Evolutionary conservation across 352 stramenopile genomes (phyloP).

Genomic region (Pythium aphanidermatum): DNA sequence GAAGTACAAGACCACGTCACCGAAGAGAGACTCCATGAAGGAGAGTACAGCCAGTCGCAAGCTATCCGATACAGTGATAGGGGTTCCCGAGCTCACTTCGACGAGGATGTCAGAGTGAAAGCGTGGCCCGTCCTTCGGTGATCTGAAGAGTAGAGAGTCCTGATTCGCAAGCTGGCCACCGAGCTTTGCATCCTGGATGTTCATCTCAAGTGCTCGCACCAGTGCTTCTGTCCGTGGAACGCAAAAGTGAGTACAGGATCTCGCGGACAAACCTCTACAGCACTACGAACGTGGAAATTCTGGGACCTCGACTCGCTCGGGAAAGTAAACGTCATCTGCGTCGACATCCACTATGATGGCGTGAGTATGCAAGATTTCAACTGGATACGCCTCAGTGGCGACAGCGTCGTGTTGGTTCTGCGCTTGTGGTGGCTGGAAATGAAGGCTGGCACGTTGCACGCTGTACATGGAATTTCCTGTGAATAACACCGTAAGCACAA

Average conservation of each 20-base stretch:
- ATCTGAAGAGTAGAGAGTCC: conserved; percentile 46
- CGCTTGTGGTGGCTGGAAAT: conserved; percentile 24
- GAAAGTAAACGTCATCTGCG: conserved; percentile 61
- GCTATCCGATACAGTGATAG: conserved; percentile 7
- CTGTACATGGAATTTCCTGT: conserved; percentile 70
- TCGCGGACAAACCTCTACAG: too few species aligned
- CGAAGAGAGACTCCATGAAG: conserved; percentile 63
- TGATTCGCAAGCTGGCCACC: conserved; percentile 30
- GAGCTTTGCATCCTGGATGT: conserved; percentile 31
- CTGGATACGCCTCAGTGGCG: conserved; percentile 23
- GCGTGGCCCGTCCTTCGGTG: conserved; percentile 9
- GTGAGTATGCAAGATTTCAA: conserved; percentile 37
- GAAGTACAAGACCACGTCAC: conserved; percentile 54
- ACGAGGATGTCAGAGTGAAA: conserved; percentile 28
- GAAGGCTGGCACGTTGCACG: conserved; percentile 41
- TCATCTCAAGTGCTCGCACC: conserved; percentile 44
- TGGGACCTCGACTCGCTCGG: conserved; percentile 52
- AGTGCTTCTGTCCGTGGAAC: too few species aligned
- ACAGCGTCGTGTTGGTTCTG: neutral
- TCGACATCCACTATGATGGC: conserved; percentile 64
- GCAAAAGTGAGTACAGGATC: too few species aligned
- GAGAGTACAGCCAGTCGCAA: conserved; percentile 37
- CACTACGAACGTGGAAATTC: conserved; percentile 54
- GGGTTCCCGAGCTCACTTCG: neutral
- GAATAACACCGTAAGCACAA: too few species aligned